These are phyloP conservation scores for Coniosporium apollinis DNA, from an alignment of 495 filamentous ascomycete genomes.

Conservation along the genomic window DNA sequence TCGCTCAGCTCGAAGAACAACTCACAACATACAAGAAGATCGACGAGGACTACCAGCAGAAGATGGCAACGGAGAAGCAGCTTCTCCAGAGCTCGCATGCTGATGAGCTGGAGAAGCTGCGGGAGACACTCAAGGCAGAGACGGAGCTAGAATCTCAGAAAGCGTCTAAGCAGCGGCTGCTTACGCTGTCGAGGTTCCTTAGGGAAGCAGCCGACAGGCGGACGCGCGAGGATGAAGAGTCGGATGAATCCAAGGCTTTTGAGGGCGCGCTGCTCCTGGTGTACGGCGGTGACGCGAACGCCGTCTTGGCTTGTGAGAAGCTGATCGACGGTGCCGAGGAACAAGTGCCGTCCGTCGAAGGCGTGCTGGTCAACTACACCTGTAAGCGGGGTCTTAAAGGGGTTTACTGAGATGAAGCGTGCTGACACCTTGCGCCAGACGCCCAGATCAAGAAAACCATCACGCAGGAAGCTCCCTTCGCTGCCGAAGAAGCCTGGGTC, in stretches of 20 bases:
- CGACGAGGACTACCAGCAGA: conserved; percentile 57
- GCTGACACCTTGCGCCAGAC: conserved; percentile 34
- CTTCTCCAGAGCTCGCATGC: conserved; percentile 51
- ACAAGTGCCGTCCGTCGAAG: conserved; percentile 44
- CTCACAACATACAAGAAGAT: conserved; percentile 69
- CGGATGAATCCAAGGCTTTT: conserved; percentile 66
- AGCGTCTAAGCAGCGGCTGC: conserved; percentile 31
- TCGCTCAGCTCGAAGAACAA: conserved; percentile 69
- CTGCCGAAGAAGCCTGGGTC: conserved; percentile 26
- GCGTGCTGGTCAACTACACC: conserved; percentile 47
- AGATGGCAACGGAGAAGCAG: conserved; percentile 49
- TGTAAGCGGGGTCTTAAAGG: conserved; percentile 48
- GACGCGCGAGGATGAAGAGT: conserved; percentile 42
- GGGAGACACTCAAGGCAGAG: conserved; percentile 30
- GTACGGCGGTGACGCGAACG: conserved; percentile 70
- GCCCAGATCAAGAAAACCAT: conserved; percentile 49
- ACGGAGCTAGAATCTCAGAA: conserved; percentile 41
- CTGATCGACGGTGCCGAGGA: conserved; percentile 71
- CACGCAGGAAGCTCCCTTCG: conserved; percentile 32
- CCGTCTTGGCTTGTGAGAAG: conserved; percentile 69
- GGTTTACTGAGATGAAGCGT: too few species aligned
- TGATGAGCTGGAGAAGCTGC: conserved; percentile 54
- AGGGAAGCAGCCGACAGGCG: conserved; percentile 39
- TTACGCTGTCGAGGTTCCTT: conserved; percentile 27
- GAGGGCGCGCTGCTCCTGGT: conserved; percentile 79